Evolutionary conservation across 352 stramenopile species (phyloP).

Genomic region (Globisporangium mamillatum): DNA sequence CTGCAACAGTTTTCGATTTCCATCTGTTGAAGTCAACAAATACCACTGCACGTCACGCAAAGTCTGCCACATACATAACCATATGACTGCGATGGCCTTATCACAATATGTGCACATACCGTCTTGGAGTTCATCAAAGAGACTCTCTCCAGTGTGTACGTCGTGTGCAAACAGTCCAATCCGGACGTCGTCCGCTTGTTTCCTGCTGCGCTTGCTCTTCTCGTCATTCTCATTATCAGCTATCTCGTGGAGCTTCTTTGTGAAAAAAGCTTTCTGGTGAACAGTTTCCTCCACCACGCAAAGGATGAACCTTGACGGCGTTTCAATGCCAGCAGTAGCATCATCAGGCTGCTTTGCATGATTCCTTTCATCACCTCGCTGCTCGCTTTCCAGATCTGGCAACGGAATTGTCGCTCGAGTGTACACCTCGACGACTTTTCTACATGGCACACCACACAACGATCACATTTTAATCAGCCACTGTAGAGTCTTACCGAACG

Average conservation of each 20-base stretch:
- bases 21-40: conserved; percentile 20
- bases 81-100: neutral
- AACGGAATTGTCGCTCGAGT: conserved; percentile 42
- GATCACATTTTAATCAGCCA: too few species aligned
- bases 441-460: conserved; percentile 11
- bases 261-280: conserved; percentile 35
- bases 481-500: too few species aligned
- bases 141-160: conserved; percentile 37
- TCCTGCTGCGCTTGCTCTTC: neutral
- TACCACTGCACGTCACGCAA: neutral
- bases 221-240: conserved; percentile 11
- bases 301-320: conserved; percentile 28
- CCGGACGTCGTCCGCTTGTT: conserved; percentile 22
- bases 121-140: conserved; percentile 49
- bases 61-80: neutral
- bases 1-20: conserved; percentile 23
- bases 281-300: conserved; percentile 38
- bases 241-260: conserved; percentile 28
- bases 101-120: conserved; percentile 18
- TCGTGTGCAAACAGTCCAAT: conserved; percentile 40
- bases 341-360: conserved; percentile 1
- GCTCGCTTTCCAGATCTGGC: conserved; percentile 9
- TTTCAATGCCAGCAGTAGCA: neutral
- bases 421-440: conserved; percentile 42
- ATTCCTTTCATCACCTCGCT: neutral